Base-by-base conservation (phyloP, 148 eudicot genomes). In the Cornus suecica region DNA sequence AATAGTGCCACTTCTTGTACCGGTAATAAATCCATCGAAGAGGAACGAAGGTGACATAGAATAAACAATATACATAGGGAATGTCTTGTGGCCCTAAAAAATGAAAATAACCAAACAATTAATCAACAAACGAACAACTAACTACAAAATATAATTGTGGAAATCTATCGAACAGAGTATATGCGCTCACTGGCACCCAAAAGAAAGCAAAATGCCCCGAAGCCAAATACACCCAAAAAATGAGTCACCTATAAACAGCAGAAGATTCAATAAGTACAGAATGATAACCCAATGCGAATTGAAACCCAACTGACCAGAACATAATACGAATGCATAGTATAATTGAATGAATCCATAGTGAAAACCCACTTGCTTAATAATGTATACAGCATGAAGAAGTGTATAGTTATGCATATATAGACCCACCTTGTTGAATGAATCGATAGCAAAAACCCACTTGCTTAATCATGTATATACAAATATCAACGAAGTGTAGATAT, bases 1-100 rank as follows among this genome's bases (percentile, higher is more conserved):
- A 95, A 76, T 92, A 95, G 83, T 95, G 99, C 99, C 97, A 95
- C 82, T 95, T 95, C 85, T 86, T 95, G 81, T 87, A 95, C 70
- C 97, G 90, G 78, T 95, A 95, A 82, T 95, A 95, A 58, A 95
- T 91, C 97, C 99, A 92, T 54, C 99, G 76, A 45, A 91, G 84
- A 60, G 99, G 99, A 81, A 95, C 97, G 66, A 95, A 95, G 78
- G 71, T 91, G 41, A 95, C 81, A 83, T 89, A 95, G 81, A 95
- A 89, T 79, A 91, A 64, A 77, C 91, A 92, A 78, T 95, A 95
- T 16, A 92, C 90, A 75, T 89, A 91, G 5, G 94, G 97, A 79
- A 92, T 78, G 80, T 92, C 99, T 80, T 95, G 97, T 13, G 99
- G 99, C 73, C 97, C 99, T 95, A 89, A 62, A 48, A 14, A 73